Conservation (phyloP, 176 grass and related monocot genomes). For the Bonia amplexicaulis region DNA sequence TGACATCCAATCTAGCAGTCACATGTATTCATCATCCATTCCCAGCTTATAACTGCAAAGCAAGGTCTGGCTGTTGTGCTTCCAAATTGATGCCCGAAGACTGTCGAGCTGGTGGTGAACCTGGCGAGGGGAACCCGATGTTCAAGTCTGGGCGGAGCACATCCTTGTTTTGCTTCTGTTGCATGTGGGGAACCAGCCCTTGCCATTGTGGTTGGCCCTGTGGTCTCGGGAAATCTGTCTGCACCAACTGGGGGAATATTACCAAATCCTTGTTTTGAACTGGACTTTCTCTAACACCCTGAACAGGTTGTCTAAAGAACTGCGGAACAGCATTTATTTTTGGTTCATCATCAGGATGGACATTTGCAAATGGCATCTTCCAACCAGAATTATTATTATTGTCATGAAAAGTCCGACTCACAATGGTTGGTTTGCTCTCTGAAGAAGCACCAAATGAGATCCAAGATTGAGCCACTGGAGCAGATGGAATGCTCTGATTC, state of each 20-base stretch:
- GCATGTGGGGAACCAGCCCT: constrained; percentile 63
- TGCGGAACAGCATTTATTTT: constrained; percentile 42
- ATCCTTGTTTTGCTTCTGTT: constrained; percentile 70
- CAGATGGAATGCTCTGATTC: constrained; percentile 45
- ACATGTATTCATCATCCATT: constrained; percentile 6
- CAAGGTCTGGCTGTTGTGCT: constrained; percentile 95
- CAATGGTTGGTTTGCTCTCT: constrained; percentile 57
- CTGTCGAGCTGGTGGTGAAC: constrained; percentile 67
- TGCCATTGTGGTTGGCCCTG: constrained; percentile 68
- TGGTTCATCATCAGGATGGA: constrained; percentile 22
- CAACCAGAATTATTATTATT: constrained; percentile 52
- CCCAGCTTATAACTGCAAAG: constrained; percentile 72
- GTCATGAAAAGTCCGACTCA: constrained; percentile 37
- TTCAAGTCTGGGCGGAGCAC: constrained; percentile 87
- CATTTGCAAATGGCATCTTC: constrained; percentile 63
- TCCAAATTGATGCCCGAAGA: constrained; percentile 88
- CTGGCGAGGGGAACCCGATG: constrained; percentile 77
- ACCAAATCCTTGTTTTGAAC: constrained; percentile 64
- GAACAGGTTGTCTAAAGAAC: constrained; percentile 59
- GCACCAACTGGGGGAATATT: constrained; percentile 69
- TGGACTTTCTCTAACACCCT: constrained; percentile 47
- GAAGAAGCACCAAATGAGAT: constrained; percentile 72
- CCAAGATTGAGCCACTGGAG: constrained; percentile 62
- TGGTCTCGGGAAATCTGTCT: constrained; percentile 63
- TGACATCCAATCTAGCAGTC: background rate